A percentile compares a stretch with the other conserved stretches of the same genome.
Conservation (phyloP, 371 early-diverging fungal genomes). For the Mucor irregularis region DNA sequence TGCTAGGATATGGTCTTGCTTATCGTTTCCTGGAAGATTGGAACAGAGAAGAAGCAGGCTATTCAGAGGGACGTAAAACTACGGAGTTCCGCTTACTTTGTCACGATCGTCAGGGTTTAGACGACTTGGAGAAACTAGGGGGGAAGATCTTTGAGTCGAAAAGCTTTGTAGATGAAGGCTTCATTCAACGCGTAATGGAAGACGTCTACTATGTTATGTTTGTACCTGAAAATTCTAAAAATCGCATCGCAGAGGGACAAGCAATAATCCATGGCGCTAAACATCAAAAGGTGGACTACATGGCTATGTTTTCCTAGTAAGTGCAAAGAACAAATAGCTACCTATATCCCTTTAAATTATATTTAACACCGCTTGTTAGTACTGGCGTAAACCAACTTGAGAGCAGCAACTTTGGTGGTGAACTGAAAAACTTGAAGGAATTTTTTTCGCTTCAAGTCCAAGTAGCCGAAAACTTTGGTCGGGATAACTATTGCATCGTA, state of each 20-base stretch:
- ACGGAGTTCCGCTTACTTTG: conserved; percentile 22
- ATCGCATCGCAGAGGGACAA: conserved; percentile 6
- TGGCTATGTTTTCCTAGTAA: conserved; percentile 20
- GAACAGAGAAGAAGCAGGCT: conserved; percentile 1
- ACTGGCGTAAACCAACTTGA: conserved; percentile 1
- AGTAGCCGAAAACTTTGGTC: neutral
- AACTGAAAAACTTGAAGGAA: neutral
- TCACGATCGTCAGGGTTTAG: conserved; percentile 10
- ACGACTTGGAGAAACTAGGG: conserved; percentile 18
- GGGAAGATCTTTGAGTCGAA: conserved; percentile 16
- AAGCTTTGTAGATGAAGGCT: conserved; percentile 5
- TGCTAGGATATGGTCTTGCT: conserved; percentile 27
- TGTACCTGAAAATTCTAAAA: conserved; percentile 14
- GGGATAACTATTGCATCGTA: conserved; percentile 9
- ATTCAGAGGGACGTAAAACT: neutral
- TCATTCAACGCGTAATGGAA: conserved; percentile 1
- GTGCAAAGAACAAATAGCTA: neutral
- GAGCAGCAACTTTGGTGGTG: neutral
- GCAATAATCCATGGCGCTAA: conserved; percentile 9
- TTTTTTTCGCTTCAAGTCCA: conserved; percentile 4
- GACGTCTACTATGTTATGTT: conserved; percentile 11
- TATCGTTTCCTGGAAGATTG: conserved; percentile 14
- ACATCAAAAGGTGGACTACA: conserved; percentile 14
- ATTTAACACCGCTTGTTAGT: conserved; percentile 2
- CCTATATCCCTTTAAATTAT: neutral